phyloP scores from a whole-genome alignment of 208 protist species.

The Porcisia hertigi region DNA sequence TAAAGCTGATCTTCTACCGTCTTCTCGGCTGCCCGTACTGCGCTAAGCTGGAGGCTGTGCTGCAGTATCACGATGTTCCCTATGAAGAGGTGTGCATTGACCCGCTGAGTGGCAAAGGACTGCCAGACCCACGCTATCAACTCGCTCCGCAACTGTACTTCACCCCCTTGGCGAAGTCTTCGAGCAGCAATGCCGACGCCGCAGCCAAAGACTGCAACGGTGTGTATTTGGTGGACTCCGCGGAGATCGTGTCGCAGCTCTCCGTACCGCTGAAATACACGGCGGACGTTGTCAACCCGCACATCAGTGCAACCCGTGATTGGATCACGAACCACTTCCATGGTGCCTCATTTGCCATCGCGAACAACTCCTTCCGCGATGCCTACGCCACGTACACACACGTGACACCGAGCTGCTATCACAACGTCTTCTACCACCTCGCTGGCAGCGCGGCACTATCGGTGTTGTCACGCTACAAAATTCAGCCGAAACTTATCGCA shows the following conservation, averaged over 20 bases:
- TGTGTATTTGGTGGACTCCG: constrained; percentile 70
- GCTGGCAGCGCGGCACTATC: constrained; percentile 56
- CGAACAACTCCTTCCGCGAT: constrained; percentile 61
- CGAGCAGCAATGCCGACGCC: constrained; percentile 3
- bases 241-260: constrained; percentile 49
- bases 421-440: constrained; percentile 63
- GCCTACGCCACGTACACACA: constrained; percentile 61
- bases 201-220: background rate
- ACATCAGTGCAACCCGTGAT: constrained; percentile 47
- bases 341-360: constrained; percentile 67
- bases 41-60: constrained; percentile 79
- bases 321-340: constrained; percentile 80
- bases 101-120: constrained; percentile 59
- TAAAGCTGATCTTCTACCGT: constrained; percentile 64
- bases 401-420: constrained; percentile 51
- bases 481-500: constrained; percentile 38
- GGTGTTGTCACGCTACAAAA: constrained; percentile 58
- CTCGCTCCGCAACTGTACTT: constrained; percentile 79
- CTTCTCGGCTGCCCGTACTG: constrained; percentile 86
- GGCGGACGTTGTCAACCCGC: constrained; percentile 47
- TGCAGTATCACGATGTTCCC: constrained; percentile 66
- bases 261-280: constrained; percentile 55
- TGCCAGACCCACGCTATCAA: constrained; percentile 66
- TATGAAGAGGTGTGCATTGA: constrained; percentile 73
- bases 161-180: constrained; percentile 15